Evolutionary conservation across 495 filamentous ascomycete genomes (phyloP), one percentile per base, ranked within the genome.

Genomic region (Achaetomiella virescens): DNA sequence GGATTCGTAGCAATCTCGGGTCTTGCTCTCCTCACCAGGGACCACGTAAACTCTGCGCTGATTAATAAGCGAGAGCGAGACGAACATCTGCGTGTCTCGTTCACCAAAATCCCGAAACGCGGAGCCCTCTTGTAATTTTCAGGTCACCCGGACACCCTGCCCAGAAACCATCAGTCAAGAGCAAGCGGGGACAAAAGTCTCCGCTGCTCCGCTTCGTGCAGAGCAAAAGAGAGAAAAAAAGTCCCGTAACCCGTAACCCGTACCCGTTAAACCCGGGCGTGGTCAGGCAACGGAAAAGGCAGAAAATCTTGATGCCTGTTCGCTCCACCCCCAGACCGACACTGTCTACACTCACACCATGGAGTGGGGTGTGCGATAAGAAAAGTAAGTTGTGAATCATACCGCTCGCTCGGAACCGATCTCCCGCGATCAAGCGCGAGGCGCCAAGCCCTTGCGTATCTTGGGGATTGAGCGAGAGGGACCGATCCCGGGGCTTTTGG

Each of bases 381-480:
- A 17, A 3, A 15, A 4, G 36, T 4, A 17, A 4, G 6, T 40
- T 52, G 52, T 60, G 58, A 60, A 60, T 60, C 58, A 60, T 60
- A 55, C 58, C 58, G 52, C 24, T 46, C 22, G 29, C 35, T 60
- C 52, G 52, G 58, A 47, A 60, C 47, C 58, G 58, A 60, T 59
- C 52, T 46, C 51, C 29, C 44, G 43, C 36, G 36, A 31, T 31
- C 27, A 31, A n/a, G n/a, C n/a, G n/a, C n/a, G 27, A 4, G 27
- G 27, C 27, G 27, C 27, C 27, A 31, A 31, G 27, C 4, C 27
- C 27, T 8, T 36, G 33, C 15, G 33, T 15, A 36, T 36, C 15
- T 36, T 36, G 33, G 33, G 33, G 33, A 8, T 36, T 36, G 33
- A 36, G 33, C 8, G 33, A n/a, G n/a, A n/a, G n/a, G n/a, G n/a